Base-by-base conservation (phyloP, 129 eudicot genomes). In the Centrapalus pauciflorus region DNA sequence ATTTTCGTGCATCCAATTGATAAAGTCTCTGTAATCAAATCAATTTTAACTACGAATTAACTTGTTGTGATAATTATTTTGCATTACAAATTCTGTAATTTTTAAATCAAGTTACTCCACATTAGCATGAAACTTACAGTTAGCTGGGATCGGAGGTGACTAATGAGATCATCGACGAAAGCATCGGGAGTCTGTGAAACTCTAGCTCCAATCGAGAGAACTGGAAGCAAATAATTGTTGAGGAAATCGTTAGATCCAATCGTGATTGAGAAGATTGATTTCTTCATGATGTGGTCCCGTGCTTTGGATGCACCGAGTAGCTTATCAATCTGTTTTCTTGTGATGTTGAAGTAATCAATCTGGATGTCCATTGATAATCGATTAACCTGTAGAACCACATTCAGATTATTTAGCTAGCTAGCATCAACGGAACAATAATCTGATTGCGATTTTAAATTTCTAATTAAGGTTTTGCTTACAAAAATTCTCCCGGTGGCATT, bases 241-340 rank as follows among this genome's bases (percentile, higher is more conserved):
- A 94, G 90, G 35, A 94, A 89, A 66, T 94, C 99, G 40, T 94
- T 94, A 21, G 99, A 89, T 2, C 99, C 99, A 8, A 94, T 76
- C 13, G 95, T 84, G 68, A 94, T 66, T 37, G 99, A 94, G 84
- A 94, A 89, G 40, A 94, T 94, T 3, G 99, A 84, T 72, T 69
- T 84, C 73, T 72, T 89, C 71, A 65, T 71, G 28, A 94, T 11
- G 76, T 80, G 85, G 2, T 86, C 94, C 58, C 60, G 84, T 46
- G 94, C 97, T 66, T 89, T 82, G 2, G 92, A 77, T 65, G 86
- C 75, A 26, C 95, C 97, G 6, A 94, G 14, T 20, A 94, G 73
- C 29, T 84, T 74, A 69, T 86, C 95, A 8, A 89, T 70, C 30
- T 94, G 90, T 77, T 89, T 77, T 56, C 99, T 67, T 3, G 99